Evolutionary conservation across 768 basidiomycete species (phyloP), one percentile per base, ranked within the genome.

Genomic region (Amanita muscaria): DNA sequence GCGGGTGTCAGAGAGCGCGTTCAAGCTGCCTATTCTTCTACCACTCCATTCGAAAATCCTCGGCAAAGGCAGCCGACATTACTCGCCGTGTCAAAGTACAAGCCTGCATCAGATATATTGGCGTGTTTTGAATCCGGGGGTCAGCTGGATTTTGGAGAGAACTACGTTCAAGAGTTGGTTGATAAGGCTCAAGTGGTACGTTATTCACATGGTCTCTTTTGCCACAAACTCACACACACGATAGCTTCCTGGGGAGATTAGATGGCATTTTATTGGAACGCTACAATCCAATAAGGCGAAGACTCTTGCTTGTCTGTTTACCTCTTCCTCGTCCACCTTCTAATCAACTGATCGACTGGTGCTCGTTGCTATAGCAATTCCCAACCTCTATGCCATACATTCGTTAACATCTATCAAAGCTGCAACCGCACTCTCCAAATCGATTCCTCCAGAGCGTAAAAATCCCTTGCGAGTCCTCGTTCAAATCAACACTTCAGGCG

Each of bases 181-280:
- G 90, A 89, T 24, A 96, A 96, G 59, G 88, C 91, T 0, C 67
- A 66, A 47, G 67, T 73, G 56, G 86, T 87, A 59, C 50, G 75
- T 64, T 36, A 14, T 25, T 41, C 16, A 15, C 21, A 10, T 16
- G 14, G 33, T 5, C 14, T 31, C 15, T 33, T 24, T n/a, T 33
- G 32, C 5, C 23, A 25, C 24, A 4, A 3, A 21, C 24, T 19
- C 25, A 29, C 9, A 21, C 15, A 19, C 43, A 30, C 25, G 42
- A 16, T 57, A 94, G 91, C 76, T 98, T n/a, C 89, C 94, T 1
- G 49, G 53, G 18, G 85, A 88, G 51, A 90, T 98, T 53, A 74
- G 83, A 49, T 98, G 94, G 94, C 94, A 98, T 64, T 98, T 94
- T 60, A 94, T 98, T 52, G 94, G 94, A 5, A 79, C 83, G 2